Evolutionary conservation across 768 basidiomycete species (phyloP), one percentile per base, ranked within the genome.

Genomic region (Naematelia aurantialba): DNA sequence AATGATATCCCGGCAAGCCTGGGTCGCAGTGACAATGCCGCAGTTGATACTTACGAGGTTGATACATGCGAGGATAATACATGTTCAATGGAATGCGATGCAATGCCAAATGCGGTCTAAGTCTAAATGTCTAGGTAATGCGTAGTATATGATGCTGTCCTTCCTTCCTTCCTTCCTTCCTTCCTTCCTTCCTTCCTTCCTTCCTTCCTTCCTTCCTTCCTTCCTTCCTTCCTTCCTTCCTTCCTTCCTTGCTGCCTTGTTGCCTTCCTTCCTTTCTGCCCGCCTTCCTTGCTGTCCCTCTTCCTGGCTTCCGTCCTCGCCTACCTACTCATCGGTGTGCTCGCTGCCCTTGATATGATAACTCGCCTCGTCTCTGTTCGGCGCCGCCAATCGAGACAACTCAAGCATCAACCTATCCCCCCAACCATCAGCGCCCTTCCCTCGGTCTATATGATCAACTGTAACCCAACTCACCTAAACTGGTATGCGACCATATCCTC

Each of bases 161-260:
- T n/a, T n/a, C 29, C 14, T 34, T 34, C 52, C 31, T 63, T 61
- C 47, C 83, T 81, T 79, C 83, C 79, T 26, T 81, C 72, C 1
- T 63, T 73, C 10, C 85, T 81, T 44, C 42, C 42, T 44, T 44
- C 42, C 42, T 44, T 44, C 42, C 42, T 44, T 44, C 42, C 42
- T 44, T 44, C 42, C 42, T 44, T 44, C 42, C 42, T 44, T 44
- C 42, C 42, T 44, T 44, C 42, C 42, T 44, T 44, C 42, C 42
- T 44, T 44, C 42, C 42, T n/a, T n/a, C n/a, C n/a, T n/a, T n/a
- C n/a, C n/a, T n/a, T 44, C 42, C 42, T 44, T 44, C 42, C 42
- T 44, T 44, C 42, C 42, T 44, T 44, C 42, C 19, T 44, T 44
- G 12, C 42, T 19, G 12, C 19, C 42, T 44, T 48, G 21, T 48